phyloP scores from a whole-genome alignment of 768 basidiomycete genomes.

The Calocybe indica region DNA sequence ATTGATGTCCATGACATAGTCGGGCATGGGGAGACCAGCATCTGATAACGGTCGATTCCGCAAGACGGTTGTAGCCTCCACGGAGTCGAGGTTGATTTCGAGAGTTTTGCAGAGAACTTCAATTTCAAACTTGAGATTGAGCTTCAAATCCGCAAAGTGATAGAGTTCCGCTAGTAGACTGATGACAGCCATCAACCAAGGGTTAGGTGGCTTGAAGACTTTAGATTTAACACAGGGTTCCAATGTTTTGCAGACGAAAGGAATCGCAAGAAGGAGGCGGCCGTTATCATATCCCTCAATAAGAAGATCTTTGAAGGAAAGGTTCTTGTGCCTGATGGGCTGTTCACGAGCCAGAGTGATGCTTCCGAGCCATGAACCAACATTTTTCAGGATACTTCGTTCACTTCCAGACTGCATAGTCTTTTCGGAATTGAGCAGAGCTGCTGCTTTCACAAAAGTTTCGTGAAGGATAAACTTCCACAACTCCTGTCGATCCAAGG shows the following conservation, averaged over 20 bases:
- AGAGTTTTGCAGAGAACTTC: conserved; percentile 93
- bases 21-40: conserved; percentile 61
- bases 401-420: conserved; percentile 83
- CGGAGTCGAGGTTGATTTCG: conserved; percentile 76
- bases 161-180: conserved; percentile 93
- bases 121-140: conserved; percentile 98
- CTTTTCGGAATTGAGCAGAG: conserved; percentile 86
- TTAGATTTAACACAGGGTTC: conserved; percentile 85
- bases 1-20: conserved; percentile 78
- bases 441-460: conserved; percentile 82
- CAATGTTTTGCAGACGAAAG: conserved; percentile 96
- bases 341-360: conserved; percentile 90
- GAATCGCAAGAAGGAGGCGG: conserved; percentile 88
- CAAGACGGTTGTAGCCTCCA: conserved; percentile 81
- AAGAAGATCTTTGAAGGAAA: conserved; percentile 97
- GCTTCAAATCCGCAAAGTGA: conserved; percentile 91
- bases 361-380: conserved; percentile 91
- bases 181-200: conserved; percentile 96
- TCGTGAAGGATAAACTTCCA: conserved; percentile 86
- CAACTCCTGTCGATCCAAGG: conserved; percentile 62
- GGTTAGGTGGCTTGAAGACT: conserved; percentile 95
- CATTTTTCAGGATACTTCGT: conserved; percentile 84
- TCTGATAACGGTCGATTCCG: conserved; percentile 68
- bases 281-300: conserved; percentile 93
- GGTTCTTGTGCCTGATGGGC: conserved; percentile 88